Base-by-base conservation (phyloP, 805 yeast species). In the Kluyveromyces lactis region DNA sequence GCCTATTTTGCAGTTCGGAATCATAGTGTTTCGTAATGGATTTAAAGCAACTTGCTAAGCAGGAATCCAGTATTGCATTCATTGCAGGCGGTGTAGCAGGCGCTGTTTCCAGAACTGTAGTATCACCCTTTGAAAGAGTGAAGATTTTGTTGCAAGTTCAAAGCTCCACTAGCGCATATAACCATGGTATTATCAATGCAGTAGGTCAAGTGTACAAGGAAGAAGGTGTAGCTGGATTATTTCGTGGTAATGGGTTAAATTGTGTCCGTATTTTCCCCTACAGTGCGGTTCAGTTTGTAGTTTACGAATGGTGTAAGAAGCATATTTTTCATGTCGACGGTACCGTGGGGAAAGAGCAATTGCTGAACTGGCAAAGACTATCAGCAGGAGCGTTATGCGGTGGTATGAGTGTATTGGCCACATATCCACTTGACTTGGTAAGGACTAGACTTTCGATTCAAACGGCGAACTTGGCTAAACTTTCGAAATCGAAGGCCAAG, bases 41-140 rank as follows among this genome's bases (percentile, higher is more conserved):
- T 18, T 16, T 41, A n/a, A 42, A 46, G 30, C 17, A 38, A n/a
- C 24, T 46, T n/a, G 36, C 51, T 18, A 47, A 46, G 23, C 43
- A 39, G 33, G 55, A 50, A 17, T 40, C 55, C 17, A 49, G 43
- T 28, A 42, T 49, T 23, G 55, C 87, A 3, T 69, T 83, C 28
- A 42, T 81, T 7, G 72, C 85, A 4, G 94, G 94, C 12, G 92
- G 92, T 5, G 51, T 78, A 7, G 90, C 81, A 2, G 94, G 94
- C 13, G 86, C 86, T 0, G 67, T 81, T 0, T 84, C 95, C 1
- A 69, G 97, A 40, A 90, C 97, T 0, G 86, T 83, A 1, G 96
- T 89, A 4, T 85, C 96, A 10, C 98, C 98, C 1, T 79, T 90
- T 62, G 98, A 90, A 60, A 69, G 98, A 49, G 94, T 92, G 50